Conservation (phyloP, 345 rosid species). For the Eucalyptus erythrocorys region DNA sequence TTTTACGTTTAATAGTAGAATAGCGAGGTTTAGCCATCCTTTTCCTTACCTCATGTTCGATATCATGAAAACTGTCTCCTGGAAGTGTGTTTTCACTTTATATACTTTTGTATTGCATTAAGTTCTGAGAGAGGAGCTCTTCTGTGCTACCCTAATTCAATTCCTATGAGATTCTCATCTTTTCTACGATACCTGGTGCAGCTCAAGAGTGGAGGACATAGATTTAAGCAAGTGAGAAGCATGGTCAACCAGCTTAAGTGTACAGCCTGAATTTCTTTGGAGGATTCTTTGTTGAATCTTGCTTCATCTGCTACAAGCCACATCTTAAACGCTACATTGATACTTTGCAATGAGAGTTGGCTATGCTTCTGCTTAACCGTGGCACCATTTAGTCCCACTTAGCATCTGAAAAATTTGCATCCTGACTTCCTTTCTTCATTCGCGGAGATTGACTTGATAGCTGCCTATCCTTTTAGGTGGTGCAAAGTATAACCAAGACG, state of each 20-base stretch:
- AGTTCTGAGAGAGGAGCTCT: not conserved
- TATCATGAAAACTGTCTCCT: not conserved
- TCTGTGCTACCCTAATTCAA: not conserved
- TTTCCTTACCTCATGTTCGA: not conserved
- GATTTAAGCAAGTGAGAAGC: not conserved
- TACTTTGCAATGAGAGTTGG: not conserved
- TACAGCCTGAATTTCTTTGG: not conserved
- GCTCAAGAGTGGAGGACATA: not conserved
- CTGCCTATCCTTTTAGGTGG: not conserved
- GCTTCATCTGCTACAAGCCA: not conserved
- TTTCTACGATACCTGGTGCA: not conserved
- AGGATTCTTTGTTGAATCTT: not conserved
- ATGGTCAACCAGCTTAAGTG: not conserved
- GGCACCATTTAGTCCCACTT: not conserved
- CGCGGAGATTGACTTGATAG: not conserved
- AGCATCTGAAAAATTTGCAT: not conserved
- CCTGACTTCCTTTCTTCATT: not conserved
- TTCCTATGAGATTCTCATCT: not conserved
- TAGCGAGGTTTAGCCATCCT: not conserved
- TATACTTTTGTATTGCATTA: not conserved
- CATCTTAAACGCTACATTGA: not conserved
- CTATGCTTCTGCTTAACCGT: not conserved
- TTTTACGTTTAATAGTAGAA: not conserved
- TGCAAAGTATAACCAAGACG: slow-evolving; percentile 66
- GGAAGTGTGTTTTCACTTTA: not conserved